phyloP scores from a whole-genome alignment of 441 rosid species.

The Croton setiger region DNA sequence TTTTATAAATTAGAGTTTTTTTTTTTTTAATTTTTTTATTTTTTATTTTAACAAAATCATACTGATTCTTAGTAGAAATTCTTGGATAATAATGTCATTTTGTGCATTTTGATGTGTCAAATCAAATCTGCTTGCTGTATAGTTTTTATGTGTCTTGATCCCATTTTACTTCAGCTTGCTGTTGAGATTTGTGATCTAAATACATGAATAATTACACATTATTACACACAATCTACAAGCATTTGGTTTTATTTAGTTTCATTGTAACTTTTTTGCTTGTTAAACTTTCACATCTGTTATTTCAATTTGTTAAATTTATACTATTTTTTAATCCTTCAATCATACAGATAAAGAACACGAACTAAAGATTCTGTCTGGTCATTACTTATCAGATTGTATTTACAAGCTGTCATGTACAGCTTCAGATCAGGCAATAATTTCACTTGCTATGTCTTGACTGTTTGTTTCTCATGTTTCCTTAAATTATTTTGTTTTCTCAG shows the following conservation, averaged over 20 bases:
- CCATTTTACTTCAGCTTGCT: too few species aligned
- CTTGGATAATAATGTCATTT: not conserved
- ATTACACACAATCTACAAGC: not conserved
- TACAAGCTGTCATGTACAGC: too few species aligned
- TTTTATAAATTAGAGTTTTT: not conserved
- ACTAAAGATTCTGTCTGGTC: too few species aligned
- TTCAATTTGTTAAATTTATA: not conserved
- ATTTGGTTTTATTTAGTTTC: not conserved
- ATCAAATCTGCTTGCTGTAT: too few species aligned
- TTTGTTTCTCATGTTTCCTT: not conserved
- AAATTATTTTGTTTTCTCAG: conserved; percentile 37
- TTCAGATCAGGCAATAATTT: not conserved
- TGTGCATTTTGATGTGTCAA: too few species aligned
- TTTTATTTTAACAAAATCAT: not conserved
- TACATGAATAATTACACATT: not conserved
- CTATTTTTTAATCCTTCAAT: too few species aligned
- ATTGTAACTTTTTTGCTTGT: not conserved
- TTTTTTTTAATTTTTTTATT: too few species aligned
- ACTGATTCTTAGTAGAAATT: not conserved
- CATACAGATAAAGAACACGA: too few species aligned
- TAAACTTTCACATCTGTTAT: not conserved
- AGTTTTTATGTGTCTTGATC: too few species aligned
- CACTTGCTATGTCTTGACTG: not conserved
- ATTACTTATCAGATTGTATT: not conserved
- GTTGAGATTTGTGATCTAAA: too few species aligned